Percentiles rank a stretch among this genome's conserved stretches.
phyloP scores from a whole-genome alignment of 352 stramenopile species.

The Peronospora farinosa region DNA sequence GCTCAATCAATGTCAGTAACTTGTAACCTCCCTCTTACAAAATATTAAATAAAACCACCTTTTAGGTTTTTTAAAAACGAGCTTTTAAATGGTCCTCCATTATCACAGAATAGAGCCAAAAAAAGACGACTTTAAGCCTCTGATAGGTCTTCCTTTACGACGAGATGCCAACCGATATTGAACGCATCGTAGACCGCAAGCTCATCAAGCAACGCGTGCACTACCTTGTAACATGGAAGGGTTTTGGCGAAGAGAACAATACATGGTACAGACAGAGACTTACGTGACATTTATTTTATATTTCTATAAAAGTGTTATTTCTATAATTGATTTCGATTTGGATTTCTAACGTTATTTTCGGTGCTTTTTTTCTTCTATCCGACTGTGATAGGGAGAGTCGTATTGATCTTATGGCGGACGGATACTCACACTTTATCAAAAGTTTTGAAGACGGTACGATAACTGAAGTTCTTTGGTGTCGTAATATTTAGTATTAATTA shows the following conservation, averaged over 20 bases:
- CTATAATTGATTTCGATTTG: neutral
- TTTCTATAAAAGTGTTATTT: neutral
- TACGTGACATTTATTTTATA: conserved; percentile 1
- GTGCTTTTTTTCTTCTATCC: no score
- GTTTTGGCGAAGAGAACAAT: conserved; percentile 77
- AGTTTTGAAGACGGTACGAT: conserved; percentile 54
- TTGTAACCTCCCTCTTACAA: no score
- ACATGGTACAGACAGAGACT: conserved; percentile 43
- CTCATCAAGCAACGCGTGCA: conserved; percentile 73
- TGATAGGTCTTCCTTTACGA: conserved; percentile 1
- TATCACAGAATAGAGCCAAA: conserved; percentile 7
- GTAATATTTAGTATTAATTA: neutral
- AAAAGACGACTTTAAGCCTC: neutral
- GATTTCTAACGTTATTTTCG: no score
- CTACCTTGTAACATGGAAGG: conserved; percentile 77
- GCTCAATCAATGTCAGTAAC: no score
- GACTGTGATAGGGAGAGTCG: conserved; percentile 86
- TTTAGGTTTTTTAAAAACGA: conserved; percentile 13
- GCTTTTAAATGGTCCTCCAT: conserved; percentile 14
- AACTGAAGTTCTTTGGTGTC: no score
- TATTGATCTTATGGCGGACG: conserved; percentile 72
- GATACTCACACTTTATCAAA: conserved; percentile 65
- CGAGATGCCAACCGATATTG: conserved; percentile 59
- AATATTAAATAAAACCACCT: conserved; percentile 22
- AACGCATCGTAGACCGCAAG: conserved; percentile 79